Conservation (phyloP, 1,284 basidiomycete species). For the Apiotrichum veenhuisii region DNA sequence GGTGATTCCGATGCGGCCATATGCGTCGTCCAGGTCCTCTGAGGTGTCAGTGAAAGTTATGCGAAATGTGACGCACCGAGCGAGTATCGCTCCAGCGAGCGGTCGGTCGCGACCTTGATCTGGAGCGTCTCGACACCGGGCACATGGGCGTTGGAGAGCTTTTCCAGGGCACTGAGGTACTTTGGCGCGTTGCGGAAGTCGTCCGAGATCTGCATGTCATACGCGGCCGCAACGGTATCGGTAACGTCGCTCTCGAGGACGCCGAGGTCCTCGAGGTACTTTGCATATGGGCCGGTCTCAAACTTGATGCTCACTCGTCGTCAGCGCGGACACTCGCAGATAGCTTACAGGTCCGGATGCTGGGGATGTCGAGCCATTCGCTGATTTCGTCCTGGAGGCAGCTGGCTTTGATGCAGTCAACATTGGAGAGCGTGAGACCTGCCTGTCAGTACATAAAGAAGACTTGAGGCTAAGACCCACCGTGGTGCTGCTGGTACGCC, state of each 20-base stretch:
- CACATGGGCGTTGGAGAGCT: constrained; percentile 21
- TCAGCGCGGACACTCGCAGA: neutral
- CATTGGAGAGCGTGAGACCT: neutral
- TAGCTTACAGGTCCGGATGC: constrained; percentile 6
- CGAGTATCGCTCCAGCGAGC: constrained; percentile 35
- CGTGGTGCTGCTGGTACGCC: constrained; percentile 17
- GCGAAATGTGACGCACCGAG: constrained; percentile 7
- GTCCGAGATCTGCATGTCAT: constrained; percentile 35
- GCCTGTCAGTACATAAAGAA: neutral
- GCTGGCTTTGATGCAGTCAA: constrained; percentile 10
- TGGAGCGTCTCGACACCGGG: constrained; percentile 27
- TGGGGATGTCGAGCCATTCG: constrained; percentile 8
- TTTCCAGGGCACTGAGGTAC: constrained; percentile 36
- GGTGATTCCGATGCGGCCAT: constrained; percentile 31
- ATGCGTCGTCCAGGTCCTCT: constrained; percentile 39
- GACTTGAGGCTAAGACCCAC: constrained; percentile 14
- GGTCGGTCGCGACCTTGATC: constrained; percentile 34
- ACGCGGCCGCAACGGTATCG: constrained; percentile 29
- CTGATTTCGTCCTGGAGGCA: constrained; percentile 18
- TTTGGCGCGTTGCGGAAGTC: constrained; percentile 14
- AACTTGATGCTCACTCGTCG: constrained; percentile 6
- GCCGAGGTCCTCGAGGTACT: constrained; percentile 25
- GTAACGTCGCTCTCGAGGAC: constrained; percentile 24
- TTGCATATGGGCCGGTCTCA: constrained; percentile 3
- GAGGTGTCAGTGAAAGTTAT: constrained; percentile 12